Evolutionary conservation across 2,329 filamentous ascomycete genomes (phyloP).

Genomic region (Neonectria neomacrospora): DNA sequence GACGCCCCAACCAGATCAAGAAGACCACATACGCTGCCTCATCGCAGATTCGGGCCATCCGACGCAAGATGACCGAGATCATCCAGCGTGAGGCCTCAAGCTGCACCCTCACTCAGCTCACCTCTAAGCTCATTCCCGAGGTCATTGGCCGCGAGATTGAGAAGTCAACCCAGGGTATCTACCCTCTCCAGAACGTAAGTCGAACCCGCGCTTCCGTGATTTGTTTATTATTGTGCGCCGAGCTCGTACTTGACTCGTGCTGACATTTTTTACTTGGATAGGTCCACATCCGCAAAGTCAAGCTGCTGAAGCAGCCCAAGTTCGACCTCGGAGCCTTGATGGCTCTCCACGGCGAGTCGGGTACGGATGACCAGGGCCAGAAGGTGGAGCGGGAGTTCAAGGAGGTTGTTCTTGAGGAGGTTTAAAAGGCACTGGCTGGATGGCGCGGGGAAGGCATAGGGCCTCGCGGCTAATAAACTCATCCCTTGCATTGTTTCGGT

Average conservation of each 20-base stretch:
- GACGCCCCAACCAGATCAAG: constrained; percentile 99
- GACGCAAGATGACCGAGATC: constrained; percentile 99
- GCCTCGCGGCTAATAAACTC: constrained; percentile 49
- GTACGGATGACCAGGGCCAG: constrained; percentile 94
- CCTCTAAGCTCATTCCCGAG: constrained; percentile 98
- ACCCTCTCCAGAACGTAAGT: constrained; percentile 97
- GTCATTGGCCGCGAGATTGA: constrained; percentile 99
- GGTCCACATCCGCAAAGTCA: constrained; percentile 99
- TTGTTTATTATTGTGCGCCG: neutral
- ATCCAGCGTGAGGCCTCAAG: constrained; percentile 94
- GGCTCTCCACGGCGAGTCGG: constrained; percentile 96
- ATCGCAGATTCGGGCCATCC: constrained; percentile 97
- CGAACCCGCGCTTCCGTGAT: neutral
- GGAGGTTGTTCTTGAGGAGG: constrained; percentile 93
- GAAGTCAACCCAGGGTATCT: constrained; percentile 99
- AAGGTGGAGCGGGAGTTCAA: constrained; percentile 99
- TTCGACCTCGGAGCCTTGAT: constrained; percentile 98
- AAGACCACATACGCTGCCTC: constrained; percentile 99
- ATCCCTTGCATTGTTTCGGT: constrained; percentile 56
- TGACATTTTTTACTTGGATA: constrained; percentile 52
- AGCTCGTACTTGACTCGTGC: neutral
- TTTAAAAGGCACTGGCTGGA: constrained; percentile 70
- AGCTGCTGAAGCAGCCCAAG: constrained; percentile 98
- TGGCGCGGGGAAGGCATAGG: constrained; percentile 48
- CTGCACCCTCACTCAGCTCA: constrained; percentile 96